These are phyloP conservation scores for Skeletonema menzelii DNA, from an alignment of 108 stramenopile genomes.

Conservation along the genomic window DNA sequence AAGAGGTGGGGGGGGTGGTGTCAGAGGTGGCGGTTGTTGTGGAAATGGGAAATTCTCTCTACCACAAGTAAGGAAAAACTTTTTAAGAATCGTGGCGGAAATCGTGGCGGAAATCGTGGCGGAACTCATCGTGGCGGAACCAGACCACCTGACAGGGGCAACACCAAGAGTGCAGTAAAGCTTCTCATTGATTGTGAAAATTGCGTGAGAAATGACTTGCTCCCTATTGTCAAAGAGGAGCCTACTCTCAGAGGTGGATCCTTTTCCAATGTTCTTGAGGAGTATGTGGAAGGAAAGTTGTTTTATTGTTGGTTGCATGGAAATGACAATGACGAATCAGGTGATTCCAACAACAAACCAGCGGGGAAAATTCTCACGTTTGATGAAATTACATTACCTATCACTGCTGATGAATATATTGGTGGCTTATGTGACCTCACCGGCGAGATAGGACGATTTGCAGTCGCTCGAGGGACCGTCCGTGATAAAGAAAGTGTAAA, in stretches of 20 bases:
- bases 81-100: too few relatives aligned
- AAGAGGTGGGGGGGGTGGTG: too few relatives aligned
- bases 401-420: constrained; percentile 84
- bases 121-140: too few relatives aligned
- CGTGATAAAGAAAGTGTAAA: constrained; percentile 77
- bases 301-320: constrained; percentile 83
- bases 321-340: constrained; percentile 9
- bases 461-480: constrained; percentile 84
- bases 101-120: too few relatives aligned
- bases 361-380: constrained; percentile 49
- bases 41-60: too few relatives aligned
- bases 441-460: constrained; percentile 94
- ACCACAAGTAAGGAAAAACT: too few relatives aligned
- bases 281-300: constrained; percentile 93
- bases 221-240: constrained; percentile 78
- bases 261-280: constrained; percentile 84
- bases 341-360: constrained; percentile 15
- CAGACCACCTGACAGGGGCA: too few relatives aligned
- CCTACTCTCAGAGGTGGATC: constrained; percentile 74
- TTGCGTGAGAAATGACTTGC: constrained; percentile 61
- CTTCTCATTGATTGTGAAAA: constrained; percentile 67
- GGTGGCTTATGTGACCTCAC: constrained; percentile 96
- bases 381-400: constrained; percentile 51
- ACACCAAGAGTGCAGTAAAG: constrained; percentile 49
- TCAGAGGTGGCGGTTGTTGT: too few relatives aligned